Evolutionary conservation across 2,329 filamentous ascomycete genomes (phyloP).

Genomic region (Claviceps sp.): DNA sequence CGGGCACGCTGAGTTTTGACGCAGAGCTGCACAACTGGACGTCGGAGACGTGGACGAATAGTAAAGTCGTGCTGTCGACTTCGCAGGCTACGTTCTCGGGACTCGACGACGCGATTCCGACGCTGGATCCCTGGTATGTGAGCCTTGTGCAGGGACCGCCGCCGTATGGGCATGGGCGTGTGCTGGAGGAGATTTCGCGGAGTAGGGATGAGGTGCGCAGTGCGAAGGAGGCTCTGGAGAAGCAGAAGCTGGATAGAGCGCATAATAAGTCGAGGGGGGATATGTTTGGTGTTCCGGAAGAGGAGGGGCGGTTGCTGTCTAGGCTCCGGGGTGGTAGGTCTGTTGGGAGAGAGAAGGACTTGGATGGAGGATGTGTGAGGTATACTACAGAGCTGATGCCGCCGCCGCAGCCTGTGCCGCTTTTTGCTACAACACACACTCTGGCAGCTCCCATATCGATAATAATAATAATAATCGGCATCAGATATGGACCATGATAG

Average conservation of each 20-base stretch:
- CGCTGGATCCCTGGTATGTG: slow-evolving; percentile 43
- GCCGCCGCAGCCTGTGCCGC: not conserved
- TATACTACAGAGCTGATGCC: not conserved
- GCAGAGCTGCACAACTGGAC: slow-evolving; percentile 49
- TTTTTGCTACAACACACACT: not conserved
- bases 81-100: slow-evolving; percentile 46
- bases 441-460: not conserved
- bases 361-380: not conserved
- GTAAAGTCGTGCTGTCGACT: slow-evolving; percentile 47
- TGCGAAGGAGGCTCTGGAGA: slow-evolving; percentile 15
- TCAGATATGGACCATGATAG: no score
- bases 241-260: slow-evolving; percentile 10
- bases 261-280: slow-evolving; percentile 2
- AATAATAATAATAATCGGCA: no score
- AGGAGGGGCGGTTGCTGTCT: not conserved
- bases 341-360: not conserved
- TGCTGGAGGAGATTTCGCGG: slow-evolving; percentile 15
- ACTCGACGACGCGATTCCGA: slow-evolving; percentile 40
- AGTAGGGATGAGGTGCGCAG: slow-evolving; percentile 26
- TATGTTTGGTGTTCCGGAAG: slow-evolving; percentile 5
- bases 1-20: slow-evolving; percentile 44
- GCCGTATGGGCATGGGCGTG: slow-evolving; percentile 9
- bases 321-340: not conserved
- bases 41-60: slow-evolving; percentile 49
- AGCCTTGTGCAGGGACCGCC: slow-evolving; percentile 24